Percentiles rank a stretch among this genome's conserved stretches.
Conservation (phyloP, 345 rosid species). For the Salix brachista region DNA sequence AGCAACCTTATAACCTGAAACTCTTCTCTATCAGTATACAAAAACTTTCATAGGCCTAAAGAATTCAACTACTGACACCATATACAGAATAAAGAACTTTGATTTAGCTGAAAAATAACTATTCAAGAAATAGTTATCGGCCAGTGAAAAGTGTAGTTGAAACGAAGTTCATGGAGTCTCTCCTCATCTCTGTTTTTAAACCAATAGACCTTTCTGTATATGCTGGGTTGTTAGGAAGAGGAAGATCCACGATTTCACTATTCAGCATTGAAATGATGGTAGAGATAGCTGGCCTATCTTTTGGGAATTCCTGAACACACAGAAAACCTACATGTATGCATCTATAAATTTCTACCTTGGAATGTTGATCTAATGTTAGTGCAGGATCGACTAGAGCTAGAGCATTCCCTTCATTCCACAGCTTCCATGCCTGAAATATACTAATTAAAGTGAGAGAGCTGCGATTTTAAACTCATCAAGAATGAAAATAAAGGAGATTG, state of each 20-base stretch:
- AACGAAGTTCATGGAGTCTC: no score
- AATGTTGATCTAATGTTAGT: not conserved
- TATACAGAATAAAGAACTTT: no score
- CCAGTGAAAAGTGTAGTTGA: no score
- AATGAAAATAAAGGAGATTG: not conserved
- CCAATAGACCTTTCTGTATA: not conserved
- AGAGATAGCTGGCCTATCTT: constrained; percentile 8
- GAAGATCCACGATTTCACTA: constrained; percentile 17
- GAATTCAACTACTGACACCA: no score
- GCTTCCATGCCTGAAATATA: constrained; percentile 19
- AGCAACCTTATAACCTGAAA: no score
- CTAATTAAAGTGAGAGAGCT: not conserved
- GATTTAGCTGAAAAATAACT: no score
- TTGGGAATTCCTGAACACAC: constrained; percentile 23
- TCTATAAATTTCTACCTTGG: not conserved
- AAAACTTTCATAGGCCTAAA: no score
- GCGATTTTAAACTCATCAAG: not conserved
- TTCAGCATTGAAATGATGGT: constrained; percentile 6
- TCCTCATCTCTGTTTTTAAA: no score
- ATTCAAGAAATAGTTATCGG: not conserved
- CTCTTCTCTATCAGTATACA: no score
- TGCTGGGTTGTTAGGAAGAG: constrained; percentile 12
- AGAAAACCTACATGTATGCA: constrained; percentile 25
- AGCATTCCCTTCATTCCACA: constrained; percentile 16
- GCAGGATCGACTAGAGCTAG: not conserved